phyloP scores from a whole-genome alignment of 495 filamentous ascomycete species.

The Xylaria castorea region DNA sequence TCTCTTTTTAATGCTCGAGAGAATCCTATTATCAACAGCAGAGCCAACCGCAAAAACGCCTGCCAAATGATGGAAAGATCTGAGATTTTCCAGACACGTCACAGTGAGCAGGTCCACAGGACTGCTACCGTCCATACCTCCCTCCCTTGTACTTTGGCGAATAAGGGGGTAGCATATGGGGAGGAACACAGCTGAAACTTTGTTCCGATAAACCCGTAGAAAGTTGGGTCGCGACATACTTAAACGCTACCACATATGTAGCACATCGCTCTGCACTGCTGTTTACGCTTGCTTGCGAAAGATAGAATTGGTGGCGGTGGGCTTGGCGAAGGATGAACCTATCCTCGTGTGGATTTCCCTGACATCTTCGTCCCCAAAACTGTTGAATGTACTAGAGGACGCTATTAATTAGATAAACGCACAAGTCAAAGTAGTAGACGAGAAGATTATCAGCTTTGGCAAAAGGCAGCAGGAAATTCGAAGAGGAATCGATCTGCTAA shows the following conservation, averaged over 20 bases:
- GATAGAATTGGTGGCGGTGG: neutral
- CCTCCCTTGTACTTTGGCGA: too few relatives aligned
- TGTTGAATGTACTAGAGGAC: neutral
- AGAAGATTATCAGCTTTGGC: neutral
- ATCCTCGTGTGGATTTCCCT: neutral
- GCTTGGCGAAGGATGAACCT: neutral
- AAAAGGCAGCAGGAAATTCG: neutral
- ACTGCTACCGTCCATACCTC: neutral
- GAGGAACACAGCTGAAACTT: neutral
- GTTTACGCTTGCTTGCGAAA: constrained; percentile 5
- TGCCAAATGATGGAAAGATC: constrained; percentile 23
- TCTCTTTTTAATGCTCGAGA: constrained; percentile 9
- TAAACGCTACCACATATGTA: neutral
- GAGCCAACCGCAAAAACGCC: constrained; percentile 19
- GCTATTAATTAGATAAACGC: neutral
- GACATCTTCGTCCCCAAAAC: neutral
- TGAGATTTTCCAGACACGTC: neutral
- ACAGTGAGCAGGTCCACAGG: neutral
- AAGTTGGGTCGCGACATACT: neutral
- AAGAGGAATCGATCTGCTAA: neutral
- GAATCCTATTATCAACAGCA: constrained; percentile 15
- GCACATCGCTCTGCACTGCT: neutral
- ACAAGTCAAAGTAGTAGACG: neutral
- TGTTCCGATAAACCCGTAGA: neutral
- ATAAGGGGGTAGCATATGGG: neutral